Conservation (phyloP, 2,329 filamentous ascomycete species). For the Aphanoascus verrucosus region DNA sequence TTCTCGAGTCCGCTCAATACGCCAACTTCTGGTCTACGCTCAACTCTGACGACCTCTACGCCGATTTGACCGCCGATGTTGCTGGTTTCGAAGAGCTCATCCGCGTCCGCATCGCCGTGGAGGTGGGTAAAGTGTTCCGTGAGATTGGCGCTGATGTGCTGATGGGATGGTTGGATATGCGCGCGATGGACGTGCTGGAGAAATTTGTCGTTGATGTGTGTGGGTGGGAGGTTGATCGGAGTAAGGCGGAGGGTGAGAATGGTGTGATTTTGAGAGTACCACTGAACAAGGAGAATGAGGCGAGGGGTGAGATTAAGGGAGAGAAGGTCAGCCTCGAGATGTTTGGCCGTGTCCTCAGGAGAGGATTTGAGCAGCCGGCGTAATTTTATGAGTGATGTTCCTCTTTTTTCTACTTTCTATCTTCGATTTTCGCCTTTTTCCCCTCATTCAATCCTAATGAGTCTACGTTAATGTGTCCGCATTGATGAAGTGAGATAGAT, state of each 20-base stretch:
- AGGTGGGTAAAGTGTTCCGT: conserved; percentile 70
- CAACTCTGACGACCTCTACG: conserved; percentile 89
- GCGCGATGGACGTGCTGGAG: conserved; percentile 52
- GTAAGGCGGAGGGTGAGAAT: conserved; percentile 27
- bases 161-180: conserved; percentile 64
- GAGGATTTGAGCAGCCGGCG: conserved; percentile 75
- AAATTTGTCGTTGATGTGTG: conserved; percentile 79
- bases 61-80: conserved; percentile 89
- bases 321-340: conserved; percentile 64
- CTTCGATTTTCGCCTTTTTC: conserved; percentile 10
- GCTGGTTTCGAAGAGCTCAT: conserved; percentile 90
- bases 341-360: conserved; percentile 57
- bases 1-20: conserved; percentile 86
- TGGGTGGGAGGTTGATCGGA: conserved; percentile 69
- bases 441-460: not conserved
- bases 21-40: conserved; percentile 84
- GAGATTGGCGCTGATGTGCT: conserved; percentile 59
- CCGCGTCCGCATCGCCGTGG: conserved; percentile 76
- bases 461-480: not conserved
- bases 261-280: conserved; percentile 59
- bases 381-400: conserved; percentile 28
- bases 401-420: conserved; percentile 10
- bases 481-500: conserved; percentile 6
- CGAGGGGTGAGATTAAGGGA: conserved; percentile 84
- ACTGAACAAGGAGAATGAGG: conserved; percentile 93